Base-by-base conservation (phyloP, 352 stramenopile species). In the Pythium sukuiense region DNA sequence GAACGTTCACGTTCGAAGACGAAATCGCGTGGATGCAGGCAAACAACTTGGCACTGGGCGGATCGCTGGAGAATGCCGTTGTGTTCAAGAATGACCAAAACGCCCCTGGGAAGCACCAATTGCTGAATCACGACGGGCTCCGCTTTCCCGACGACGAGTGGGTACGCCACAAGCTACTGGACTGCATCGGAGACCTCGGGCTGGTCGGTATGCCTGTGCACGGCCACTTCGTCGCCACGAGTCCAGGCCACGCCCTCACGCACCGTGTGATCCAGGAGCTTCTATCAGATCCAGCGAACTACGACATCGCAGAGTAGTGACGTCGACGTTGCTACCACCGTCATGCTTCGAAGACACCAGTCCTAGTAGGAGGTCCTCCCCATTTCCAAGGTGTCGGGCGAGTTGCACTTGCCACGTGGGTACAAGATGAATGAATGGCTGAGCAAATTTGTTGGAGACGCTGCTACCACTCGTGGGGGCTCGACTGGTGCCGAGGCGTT, bases 1-100 rank as follows among this genome's bases (percentile, higher is more conserved):
- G 80, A 6, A 93, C 82, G 6, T 90, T 93, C 67, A 90, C 84
- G 46, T 90, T 93, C 55, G 74, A 88, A 66, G 76, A 90, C 7
- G 80, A 90, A 63, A 80, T 91, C 56, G 71, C 67, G 52, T 84
- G 74, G 77, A 81, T 91, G 74, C 84, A 70, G 32, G 49, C 70
- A 1, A 72, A 81, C 45, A 73, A 75, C 11, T 69, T 93, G 57
- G 84, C 81, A 55, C 71, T 69, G 12, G 84, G 82, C 3, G 82
- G 84, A 0, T 88, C 80, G 13, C 71, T 93, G 4, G 73, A 82
- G 27, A 93, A 89, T 46, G 83, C 84, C 9, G 69, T 91, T 39
- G 81, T 93, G 54, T 90, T 93, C 56, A 55, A 65, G 8, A 69
- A 74, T 6, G 6, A 16, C 0, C 9, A 20, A n/a, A 9, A 48